A percentile compares a stretch with the other conserved stretches of the same genome.
Conservation (phyloP, 2,329 filamentous ascomycete genomes). For the Polytolypa hystricis region DNA sequence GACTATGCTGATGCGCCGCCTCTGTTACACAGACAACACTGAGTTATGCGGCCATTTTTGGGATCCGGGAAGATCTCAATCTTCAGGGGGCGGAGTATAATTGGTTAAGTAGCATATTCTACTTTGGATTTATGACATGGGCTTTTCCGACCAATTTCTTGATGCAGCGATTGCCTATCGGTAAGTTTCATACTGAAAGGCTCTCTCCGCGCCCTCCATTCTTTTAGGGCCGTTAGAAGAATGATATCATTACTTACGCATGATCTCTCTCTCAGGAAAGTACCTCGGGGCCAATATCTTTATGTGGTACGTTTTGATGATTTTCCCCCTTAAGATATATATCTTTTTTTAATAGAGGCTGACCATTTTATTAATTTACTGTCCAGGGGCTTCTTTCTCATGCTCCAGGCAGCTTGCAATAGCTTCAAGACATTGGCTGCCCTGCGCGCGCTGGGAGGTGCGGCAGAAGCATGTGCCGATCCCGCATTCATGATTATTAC, state of each 20-base stretch:
- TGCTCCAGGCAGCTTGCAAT: slow-evolving; percentile 43
- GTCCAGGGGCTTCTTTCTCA: slow-evolving; percentile 37
- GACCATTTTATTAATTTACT: slow-evolving; percentile 2
- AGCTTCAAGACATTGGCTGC: slow-evolving; percentile 46
- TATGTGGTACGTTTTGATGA: slow-evolving; percentile 32
- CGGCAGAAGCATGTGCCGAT: slow-evolving; percentile 47
- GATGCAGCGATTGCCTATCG: slow-evolving; percentile 42
- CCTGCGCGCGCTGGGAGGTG: slow-evolving; percentile 46
- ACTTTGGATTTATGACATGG: slow-evolving; percentile 46
- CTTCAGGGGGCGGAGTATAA: slow-evolving; percentile 49
- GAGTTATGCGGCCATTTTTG: slow-evolving; percentile 55
- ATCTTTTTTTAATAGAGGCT: background rate
- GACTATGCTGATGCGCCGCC: background rate
- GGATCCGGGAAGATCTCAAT: slow-evolving; percentile 47
- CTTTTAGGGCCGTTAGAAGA: slow-evolving; percentile 1
- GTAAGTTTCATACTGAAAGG: no score
- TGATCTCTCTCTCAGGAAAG: no score
- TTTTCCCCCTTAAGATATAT: no score
- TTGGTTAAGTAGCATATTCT: slow-evolving; percentile 46
- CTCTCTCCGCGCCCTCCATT: background rate
- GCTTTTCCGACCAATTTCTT: slow-evolving; percentile 45
- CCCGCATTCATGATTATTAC: slow-evolving; percentile 55
- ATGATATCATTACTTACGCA: no score
- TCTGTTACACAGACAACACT: slow-evolving; percentile 40
- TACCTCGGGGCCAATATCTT: slow-evolving; percentile 49